Base-by-base conservation (phyloP, 345 rosid genomes). In the Eucalyptus tenuipes region DNA sequence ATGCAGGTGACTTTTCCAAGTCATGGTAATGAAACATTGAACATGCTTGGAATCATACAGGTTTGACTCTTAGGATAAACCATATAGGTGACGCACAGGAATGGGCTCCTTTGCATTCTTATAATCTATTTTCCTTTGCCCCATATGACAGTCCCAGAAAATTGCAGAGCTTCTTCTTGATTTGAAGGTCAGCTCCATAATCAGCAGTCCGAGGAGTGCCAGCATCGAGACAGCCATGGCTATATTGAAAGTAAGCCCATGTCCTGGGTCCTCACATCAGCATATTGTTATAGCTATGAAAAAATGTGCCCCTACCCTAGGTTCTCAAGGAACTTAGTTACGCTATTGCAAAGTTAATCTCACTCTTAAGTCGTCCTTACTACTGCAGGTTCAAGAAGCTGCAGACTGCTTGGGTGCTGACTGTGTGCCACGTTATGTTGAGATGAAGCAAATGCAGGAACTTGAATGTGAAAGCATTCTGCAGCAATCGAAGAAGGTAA, bases 351-450 rank as follows among this genome's bases (percentile, higher is more conserved):
- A 37, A 49, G 82, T 52, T 84, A 53, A 79, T 75, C 86, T 88
- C 27, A 5, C 24, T 49, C 20, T 87, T 29, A 13, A 87, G 61
- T 89, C 24, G 13, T 49, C 49, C 88, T 55, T 55, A 66, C 68
- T 3, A 84, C 71, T 88, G 87, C 68, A 97, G 99, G 96, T 97
- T 91, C 99, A 97, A 95, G 96, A 97, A 92, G 97, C 98, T 89
- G 99, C 99, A 37, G 96, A 92, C 90, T 95, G 95, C 92, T 95
- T 97, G 92, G 99, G 97, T 89, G 98, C 96, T 86, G 99, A 96
- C 88, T 91, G 91, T 85, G 95, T 95, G 88, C 96, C 99, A 80
- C 95, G 97, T 49, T 94, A 92, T 88, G 96, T 96, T 64, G 96
- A 94, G 85, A 90, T 92, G 88, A 94, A 94, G 92, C 92, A 93